Percentiles rank a stretch among this genome's conserved stretches.
Conservation (phyloP, 495 filamentous ascomycete genomes). For the Elaphomyces granulatus region DNA sequence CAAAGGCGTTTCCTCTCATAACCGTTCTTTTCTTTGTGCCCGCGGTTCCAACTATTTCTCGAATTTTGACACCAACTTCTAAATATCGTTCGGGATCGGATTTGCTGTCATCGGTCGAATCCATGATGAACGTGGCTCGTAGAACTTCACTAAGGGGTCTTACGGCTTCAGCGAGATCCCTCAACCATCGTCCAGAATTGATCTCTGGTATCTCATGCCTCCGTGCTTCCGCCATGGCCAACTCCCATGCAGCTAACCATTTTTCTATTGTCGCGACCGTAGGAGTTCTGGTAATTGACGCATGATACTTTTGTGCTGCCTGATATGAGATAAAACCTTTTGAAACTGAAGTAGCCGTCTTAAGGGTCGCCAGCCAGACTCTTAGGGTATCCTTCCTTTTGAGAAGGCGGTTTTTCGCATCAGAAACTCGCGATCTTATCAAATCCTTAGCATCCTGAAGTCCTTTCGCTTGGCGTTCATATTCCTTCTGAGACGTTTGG, state of each 20-base stretch:
- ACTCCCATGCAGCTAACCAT: not conserved
- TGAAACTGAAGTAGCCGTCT: not conserved
- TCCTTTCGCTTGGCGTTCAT: not conserved
- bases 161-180: not conserved
- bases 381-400: not conserved
- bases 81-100: not conserved
- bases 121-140: not conserved
- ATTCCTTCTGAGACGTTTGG: not conserved
- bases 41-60: not conserved
- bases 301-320: not conserved
- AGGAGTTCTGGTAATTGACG: not conserved
- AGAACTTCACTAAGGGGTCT: not conserved
- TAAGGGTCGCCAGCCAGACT: not conserved
- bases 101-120: not conserved
- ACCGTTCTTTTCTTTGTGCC: not conserved
- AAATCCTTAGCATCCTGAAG: not conserved
- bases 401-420: not conserved
- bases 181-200: not conserved
- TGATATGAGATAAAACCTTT: not conserved
- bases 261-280: not conserved
- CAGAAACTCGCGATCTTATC: not conserved
- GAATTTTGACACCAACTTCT: not conserved
- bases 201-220: not conserved
- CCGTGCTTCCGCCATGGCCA: not conserved
- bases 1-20: not conserved